Conservation (phyloP, 2,329 filamentous ascomycete genomes). For the Phaeosphaeria sp. region DNA sequence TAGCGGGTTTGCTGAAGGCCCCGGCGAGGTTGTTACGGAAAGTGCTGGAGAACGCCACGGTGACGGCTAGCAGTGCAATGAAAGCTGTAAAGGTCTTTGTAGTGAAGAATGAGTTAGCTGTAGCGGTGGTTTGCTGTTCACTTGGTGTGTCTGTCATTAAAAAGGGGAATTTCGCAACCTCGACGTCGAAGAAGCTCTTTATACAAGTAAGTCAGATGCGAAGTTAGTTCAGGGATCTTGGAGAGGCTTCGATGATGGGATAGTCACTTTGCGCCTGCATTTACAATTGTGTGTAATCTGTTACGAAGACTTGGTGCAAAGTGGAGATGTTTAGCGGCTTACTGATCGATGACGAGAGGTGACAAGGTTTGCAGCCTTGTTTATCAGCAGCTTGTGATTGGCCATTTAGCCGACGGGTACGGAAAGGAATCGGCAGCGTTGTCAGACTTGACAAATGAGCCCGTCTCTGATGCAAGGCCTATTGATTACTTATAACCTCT, state of each 20-base stretch:
- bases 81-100: slow-evolving; percentile 38
- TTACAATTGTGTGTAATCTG: slow-evolving; percentile 46
- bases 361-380: slow-evolving; percentile 3
- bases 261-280: slow-evolving; percentile 27
- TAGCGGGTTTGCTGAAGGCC: slow-evolving; percentile 36
- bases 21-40: slow-evolving; percentile 47
- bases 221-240: slow-evolving; percentile 31
- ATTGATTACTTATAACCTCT: slow-evolving; percentile 10
- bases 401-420: slow-evolving; percentile 12
- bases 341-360: slow-evolving; percentile 40
- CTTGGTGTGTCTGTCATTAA: slow-evolving; percentile 39
- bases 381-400: slow-evolving; percentile 35
- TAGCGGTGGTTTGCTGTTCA: slow-evolving; percentile 20
- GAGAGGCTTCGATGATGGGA: slow-evolving; percentile 27
- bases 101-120: slow-evolving; percentile 22
- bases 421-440: slow-evolving; percentile 7
- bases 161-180: slow-evolving; percentile 12
- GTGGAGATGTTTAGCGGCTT: slow-evolving; percentile 24
- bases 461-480: slow-evolving; percentile 1
- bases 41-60: slow-evolving; percentile 53
- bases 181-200: slow-evolving; percentile 25
- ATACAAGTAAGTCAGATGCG: slow-evolving; percentile 28
- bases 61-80: slow-evolving; percentile 49
- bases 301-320: slow-evolving; percentile 17
- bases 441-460: slow-evolving; percentile 2